Conservation (phyloP, 1,284 basidiomycete species). For the Rhodotorula mucilaginosa region DNA sequence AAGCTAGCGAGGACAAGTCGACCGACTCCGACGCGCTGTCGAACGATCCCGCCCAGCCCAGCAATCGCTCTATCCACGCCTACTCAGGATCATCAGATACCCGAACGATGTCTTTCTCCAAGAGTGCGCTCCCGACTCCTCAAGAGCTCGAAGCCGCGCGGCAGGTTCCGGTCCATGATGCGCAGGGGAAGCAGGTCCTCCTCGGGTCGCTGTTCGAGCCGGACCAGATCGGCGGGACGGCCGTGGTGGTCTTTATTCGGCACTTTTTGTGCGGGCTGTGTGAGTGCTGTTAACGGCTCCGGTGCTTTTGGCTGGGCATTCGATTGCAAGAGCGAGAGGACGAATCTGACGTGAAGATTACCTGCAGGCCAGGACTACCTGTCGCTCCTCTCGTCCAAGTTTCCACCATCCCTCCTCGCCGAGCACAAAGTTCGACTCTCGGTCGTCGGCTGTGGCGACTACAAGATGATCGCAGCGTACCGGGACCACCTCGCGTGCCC, state of each 20-base stretch:
- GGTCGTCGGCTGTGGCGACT: conserved; percentile 65
- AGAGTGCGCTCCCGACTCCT: not conserved
- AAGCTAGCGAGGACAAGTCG: no score
- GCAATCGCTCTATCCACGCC: no score
- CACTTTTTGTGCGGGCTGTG: conserved; percentile 12
- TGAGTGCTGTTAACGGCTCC: conserved; percentile 51
- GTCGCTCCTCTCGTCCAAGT: conserved; percentile 53
- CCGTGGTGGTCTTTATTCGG: conserved; percentile 65
- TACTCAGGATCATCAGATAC: not conserved
- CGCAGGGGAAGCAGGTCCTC: conserved; percentile 24
- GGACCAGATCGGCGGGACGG: conserved; percentile 50
- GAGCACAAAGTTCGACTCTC: conserved; percentile 51
- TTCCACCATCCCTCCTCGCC: conserved; percentile 54
- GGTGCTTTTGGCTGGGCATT: no score
- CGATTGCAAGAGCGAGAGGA: not conserved
- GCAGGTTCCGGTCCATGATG: conserved; percentile 25
- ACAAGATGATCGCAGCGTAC: conserved; percentile 59
- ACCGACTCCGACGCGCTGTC: no score
- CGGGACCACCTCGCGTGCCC: conserved; percentile 43
- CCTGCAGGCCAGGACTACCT: conserved; percentile 56
- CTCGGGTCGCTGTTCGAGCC: conserved; percentile 24
- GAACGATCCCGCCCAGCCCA: no score
- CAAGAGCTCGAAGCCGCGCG: not conserved
- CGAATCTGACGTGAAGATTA: conserved; percentile 46
- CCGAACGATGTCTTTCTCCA: not conserved